These are phyloP conservation scores for Penicillium tannophilum DNA, from an alignment of 495 filamentous ascomycete species.

Conservation along the genomic window DNA sequence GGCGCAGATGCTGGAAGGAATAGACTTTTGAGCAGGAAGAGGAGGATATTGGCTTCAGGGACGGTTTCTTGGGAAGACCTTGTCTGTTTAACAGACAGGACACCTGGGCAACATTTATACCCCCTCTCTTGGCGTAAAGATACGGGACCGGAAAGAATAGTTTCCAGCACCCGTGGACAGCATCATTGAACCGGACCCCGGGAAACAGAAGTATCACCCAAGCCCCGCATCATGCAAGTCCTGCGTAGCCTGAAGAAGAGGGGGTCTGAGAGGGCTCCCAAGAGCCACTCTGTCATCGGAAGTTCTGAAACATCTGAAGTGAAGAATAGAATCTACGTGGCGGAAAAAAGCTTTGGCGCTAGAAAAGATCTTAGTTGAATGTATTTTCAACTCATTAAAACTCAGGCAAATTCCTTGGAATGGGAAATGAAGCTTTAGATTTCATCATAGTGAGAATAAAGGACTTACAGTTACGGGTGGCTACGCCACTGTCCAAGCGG, in stretches of 20 bases:
- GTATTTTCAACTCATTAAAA: background rate
- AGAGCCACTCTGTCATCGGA: background rate
- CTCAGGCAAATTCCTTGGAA: background rate
- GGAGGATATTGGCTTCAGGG: background rate
- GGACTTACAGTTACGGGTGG: background rate
- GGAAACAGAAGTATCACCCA: background rate
- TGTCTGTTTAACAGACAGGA: background rate
- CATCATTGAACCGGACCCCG: background rate
- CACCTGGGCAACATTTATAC: background rate
- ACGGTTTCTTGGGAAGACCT: too few species aligned
- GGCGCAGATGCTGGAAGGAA: background rate
- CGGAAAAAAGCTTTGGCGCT: background rate
- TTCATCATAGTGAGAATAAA: background rate
- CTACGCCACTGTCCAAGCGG: background rate
- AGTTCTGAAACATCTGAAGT: background rate
- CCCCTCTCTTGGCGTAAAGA: background rate
- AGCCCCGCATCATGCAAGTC: background rate
- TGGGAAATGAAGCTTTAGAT: background rate
- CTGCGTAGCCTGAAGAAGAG: background rate
- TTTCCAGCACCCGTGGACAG: background rate
- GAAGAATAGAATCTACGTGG: background rate
- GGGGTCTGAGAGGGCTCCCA: background rate
- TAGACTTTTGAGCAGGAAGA: background rate
- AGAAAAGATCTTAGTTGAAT: background rate
- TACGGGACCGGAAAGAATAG: background rate